A percentile compares a stretch with the other conserved stretches of the same genome.
phyloP scores from a whole-genome alignment of 495 filamentous ascomycete species.

The Aspergillus cristatus region DNA sequence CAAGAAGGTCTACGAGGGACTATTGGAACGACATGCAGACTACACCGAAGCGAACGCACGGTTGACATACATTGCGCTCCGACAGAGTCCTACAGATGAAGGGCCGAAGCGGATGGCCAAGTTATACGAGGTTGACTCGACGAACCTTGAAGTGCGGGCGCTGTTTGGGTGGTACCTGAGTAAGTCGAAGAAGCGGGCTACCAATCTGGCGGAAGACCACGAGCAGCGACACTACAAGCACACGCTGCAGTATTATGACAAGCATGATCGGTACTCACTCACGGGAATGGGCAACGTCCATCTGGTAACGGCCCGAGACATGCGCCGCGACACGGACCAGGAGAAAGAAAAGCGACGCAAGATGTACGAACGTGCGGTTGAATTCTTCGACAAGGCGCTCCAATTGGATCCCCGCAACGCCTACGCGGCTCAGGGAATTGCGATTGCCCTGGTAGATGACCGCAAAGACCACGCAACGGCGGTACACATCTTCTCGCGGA shows the following conservation, averaged over 20 bases:
- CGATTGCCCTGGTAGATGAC: constrained; percentile 87
- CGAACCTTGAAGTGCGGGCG: constrained; percentile 82
- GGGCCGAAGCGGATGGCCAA: constrained; percentile 75
- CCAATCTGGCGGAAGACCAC: constrained; percentile 77
- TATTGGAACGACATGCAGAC: constrained; percentile 72
- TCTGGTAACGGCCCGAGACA: constrained; percentile 77
- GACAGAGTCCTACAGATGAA: constrained; percentile 73
- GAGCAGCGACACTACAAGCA: constrained; percentile 95
- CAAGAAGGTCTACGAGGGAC: constrained; percentile 73
- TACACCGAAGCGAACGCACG: constrained; percentile 87
- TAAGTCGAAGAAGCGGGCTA: constrained; percentile 66
- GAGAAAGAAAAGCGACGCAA: constrained; percentile 85
- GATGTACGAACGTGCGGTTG: constrained; percentile 81
- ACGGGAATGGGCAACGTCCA: constrained; percentile 95
- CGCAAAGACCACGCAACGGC: constrained; percentile 75
- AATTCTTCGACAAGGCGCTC: constrained; percentile 96
- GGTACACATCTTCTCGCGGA: constrained; percentile 76
- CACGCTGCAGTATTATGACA: constrained; percentile 85
- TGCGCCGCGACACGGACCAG: constrained; percentile 78
- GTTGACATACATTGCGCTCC: constrained; percentile 79
- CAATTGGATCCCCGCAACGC: constrained; percentile 89
- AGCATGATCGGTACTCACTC: constrained; percentile 90
- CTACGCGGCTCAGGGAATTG: constrained; percentile 91
- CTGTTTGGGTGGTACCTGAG: constrained; percentile 93
- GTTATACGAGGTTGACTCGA: constrained; percentile 67